phyloP scores from a whole-genome alignment of 805 yeast genomes.

The Wickerhamomyces chaumierensis region DNA sequence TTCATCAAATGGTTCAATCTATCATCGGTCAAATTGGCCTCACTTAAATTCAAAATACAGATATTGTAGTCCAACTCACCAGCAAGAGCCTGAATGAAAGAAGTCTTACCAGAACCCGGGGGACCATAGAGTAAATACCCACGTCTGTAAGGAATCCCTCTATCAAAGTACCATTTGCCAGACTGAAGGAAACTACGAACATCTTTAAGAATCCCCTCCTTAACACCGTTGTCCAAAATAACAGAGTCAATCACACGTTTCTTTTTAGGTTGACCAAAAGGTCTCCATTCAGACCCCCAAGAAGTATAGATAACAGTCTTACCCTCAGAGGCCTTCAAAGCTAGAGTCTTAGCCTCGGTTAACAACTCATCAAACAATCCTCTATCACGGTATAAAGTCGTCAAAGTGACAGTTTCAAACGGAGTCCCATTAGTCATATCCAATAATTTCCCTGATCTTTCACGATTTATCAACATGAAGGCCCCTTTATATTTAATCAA shows the following conservation, averaged over 20 bases:
- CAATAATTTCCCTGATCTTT: constrained; percentile 78
- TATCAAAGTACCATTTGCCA: constrained; percentile 84
- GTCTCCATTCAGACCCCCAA: constrained; percentile 99
- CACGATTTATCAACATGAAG: constrained; percentile 79
- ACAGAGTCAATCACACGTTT: constrained; percentile 81
- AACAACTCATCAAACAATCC: constrained; percentile 57
- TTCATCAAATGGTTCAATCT: constrained; percentile 91
- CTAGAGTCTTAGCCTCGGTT: constrained; percentile 75
- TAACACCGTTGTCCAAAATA: constrained; percentile 66
- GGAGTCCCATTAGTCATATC: constrained; percentile 90
- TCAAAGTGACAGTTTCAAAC: constrained; percentile 89
- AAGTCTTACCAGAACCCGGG: constrained; percentile 95
- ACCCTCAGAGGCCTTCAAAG: constrained; percentile 76
- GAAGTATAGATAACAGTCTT: constrained; percentile 89
- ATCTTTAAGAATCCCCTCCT: constrained; percentile 54
- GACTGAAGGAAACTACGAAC: constrained; percentile 69
- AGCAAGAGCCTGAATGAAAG: constrained; percentile 92
- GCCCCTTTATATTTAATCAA: constrained; percentile 79
- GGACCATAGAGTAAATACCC: constrained; percentile 94
- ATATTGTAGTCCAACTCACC: constrained; percentile 94
- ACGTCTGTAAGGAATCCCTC: constrained; percentile 96
- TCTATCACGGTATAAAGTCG: constrained; percentile 80
- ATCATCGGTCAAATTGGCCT: constrained; percentile 87
- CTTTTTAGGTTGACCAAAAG: constrained; percentile 90
- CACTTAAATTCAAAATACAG: constrained; percentile 84